phyloP scores from a whole-genome alignment of 768 basidiomycete genomes.

The Mycena haematopus region DNA sequence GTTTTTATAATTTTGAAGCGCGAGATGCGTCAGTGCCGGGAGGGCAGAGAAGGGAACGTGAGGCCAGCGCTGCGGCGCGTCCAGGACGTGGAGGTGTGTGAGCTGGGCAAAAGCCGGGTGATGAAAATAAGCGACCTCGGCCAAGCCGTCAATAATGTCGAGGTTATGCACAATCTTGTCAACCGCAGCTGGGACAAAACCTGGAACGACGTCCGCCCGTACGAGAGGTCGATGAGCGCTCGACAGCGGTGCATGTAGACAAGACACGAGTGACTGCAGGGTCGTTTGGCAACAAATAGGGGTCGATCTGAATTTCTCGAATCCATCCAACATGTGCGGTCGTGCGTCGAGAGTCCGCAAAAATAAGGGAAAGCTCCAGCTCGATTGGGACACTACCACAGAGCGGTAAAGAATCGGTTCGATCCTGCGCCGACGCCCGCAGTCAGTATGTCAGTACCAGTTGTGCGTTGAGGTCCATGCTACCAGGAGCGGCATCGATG shows the following conservation, averaged over 20 bases:
- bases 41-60: conserved; percentile 11
- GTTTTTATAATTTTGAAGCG: conserved; percentile 23
- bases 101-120: conserved; percentile 20
- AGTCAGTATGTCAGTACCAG: not conserved
- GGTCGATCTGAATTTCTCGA: conserved; percentile 20
- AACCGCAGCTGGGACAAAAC: conserved; percentile 9
- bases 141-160: conserved; percentile 16
- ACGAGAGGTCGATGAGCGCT: conserved; percentile 24
- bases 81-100: conserved; percentile 26
- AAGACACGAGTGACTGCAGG: conserved; percentile 15
- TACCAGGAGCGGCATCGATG: conserved; percentile 24
- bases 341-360: conserved; percentile 18
- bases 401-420: conserved; percentile 27
- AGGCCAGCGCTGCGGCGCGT: conserved; percentile 22
- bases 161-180: conserved; percentile 21
- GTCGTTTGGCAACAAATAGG: conserved; percentile 23
- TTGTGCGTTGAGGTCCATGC: not conserved
- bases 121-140: not conserved
- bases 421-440: conserved; percentile 8
- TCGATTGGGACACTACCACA: conserved; percentile 21
- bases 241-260: conserved; percentile 17
- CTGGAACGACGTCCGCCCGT: conserved; percentile 18
- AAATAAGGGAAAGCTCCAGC: conserved; percentile 23
- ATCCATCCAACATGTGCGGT: conserved; percentile 14
- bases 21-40: conserved; percentile 24